phyloP scores from a whole-genome alignment of 2,329 filamentous ascomycete species.

The Pseudogymnoascus sp. region DNA sequence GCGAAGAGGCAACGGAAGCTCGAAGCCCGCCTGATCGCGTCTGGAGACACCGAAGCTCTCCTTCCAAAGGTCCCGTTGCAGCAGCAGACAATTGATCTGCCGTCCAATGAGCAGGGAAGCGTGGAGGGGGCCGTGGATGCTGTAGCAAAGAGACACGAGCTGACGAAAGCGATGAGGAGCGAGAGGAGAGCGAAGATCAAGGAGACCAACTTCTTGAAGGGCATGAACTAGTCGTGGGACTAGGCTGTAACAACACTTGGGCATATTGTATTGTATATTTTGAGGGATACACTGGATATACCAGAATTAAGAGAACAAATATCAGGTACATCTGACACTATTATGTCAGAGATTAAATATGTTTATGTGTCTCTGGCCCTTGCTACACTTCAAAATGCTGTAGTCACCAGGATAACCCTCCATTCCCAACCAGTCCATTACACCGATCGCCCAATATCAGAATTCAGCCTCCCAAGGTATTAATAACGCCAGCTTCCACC shows the following conservation, averaged over 20 bases:
- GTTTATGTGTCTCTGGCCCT: not conserved
- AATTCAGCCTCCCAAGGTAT: not conserved
- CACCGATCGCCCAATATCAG: not conserved
- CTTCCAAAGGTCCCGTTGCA: slow-evolving; percentile 66
- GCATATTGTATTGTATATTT: not conserved
- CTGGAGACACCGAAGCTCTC: slow-evolving; percentile 59
- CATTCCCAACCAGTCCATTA: not conserved
- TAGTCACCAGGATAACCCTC: not conserved
- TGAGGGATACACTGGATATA: not conserved
- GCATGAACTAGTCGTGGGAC: slow-evolving; percentile 47
- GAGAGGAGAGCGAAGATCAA: slow-evolving; percentile 72
- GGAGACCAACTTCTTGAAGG: slow-evolving; percentile 79
- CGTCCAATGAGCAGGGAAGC: slow-evolving; percentile 31
- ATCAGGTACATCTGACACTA: not conserved
- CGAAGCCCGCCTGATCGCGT: slow-evolving; percentile 54
- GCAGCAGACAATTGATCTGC: slow-evolving; percentile 71
- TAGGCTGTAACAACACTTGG: slow-evolving; percentile 16
- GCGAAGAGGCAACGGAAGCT: slow-evolving; percentile 53
- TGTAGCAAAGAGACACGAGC: slow-evolving; percentile 47
- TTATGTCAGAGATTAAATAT: not conserved
- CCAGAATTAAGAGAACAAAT: not conserved
- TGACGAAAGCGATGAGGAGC: slow-evolving; percentile 65
- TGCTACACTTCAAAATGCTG: not conserved
- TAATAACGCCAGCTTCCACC: not conserved
- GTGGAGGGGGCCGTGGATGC: slow-evolving; percentile 38